Conservation (phyloP, 2,329 filamentous ascomycete species). For the Sporothrix pseudoabietina region DNA sequence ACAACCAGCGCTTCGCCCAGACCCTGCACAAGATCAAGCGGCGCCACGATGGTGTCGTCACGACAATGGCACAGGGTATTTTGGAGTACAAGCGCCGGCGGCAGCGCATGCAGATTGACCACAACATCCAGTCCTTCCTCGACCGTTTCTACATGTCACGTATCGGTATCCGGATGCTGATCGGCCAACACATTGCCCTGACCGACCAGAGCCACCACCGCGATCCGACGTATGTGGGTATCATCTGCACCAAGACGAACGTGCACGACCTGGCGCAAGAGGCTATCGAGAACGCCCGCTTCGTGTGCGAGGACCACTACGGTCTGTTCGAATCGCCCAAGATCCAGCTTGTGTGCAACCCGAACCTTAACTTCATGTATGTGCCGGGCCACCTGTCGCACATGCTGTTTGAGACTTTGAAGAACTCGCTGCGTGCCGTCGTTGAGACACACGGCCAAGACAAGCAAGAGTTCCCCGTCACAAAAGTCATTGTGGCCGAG, state of each 20-base stretch:
- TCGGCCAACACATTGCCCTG: conserved; percentile 95
- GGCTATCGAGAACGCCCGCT: conserved; percentile 97
- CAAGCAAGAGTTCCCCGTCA: conserved; percentile 93
- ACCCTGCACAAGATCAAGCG: conserved; percentile 92
- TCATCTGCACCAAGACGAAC: conserved; percentile 98
- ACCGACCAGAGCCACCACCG: conserved; percentile 88
- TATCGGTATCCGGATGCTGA: conserved; percentile 98
- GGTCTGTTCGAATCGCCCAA: conserved; percentile 95
- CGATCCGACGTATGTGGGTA: conserved; percentile 93
- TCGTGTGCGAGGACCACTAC: conserved; percentile 98
- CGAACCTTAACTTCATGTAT: conserved; percentile 97
- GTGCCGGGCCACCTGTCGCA: conserved; percentile 97
- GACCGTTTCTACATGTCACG: conserved; percentile 99
- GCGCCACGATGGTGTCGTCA: conserved; percentile 94
- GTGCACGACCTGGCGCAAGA: conserved; percentile 93
- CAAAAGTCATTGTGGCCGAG: conserved; percentile 96
- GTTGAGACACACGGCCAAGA: conserved; percentile 94
- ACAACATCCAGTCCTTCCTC: conserved; percentile 94
- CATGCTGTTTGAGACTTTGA: conserved; percentile 99
- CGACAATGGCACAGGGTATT: conserved; percentile 96
- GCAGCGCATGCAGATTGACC: conserved; percentile 97
- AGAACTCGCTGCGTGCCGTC: conserved; percentile 95
- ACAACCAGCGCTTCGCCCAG: conserved; percentile 88
- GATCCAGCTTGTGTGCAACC: conserved; percentile 93
- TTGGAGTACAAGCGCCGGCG: conserved; percentile 96